Evolutionary conservation across 352 stramenopile genomes (phyloP).

Genomic region (Globisporangium canariense): DNA sequence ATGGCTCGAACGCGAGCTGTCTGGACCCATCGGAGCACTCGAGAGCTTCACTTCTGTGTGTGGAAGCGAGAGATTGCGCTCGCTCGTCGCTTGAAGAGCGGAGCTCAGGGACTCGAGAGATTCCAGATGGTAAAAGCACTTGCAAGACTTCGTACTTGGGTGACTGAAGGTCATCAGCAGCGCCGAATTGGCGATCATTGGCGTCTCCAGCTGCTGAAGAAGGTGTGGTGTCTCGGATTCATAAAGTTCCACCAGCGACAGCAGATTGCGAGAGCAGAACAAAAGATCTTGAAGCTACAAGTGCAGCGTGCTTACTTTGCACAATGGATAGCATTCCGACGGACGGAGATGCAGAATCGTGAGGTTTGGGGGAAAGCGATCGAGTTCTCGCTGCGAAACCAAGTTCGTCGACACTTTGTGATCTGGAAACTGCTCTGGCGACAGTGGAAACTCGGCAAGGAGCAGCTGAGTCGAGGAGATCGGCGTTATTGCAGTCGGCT

Average conservation of each 20-base stretch:
- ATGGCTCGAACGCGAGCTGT: conserved; percentile 10
- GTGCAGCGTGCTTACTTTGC: background rate
- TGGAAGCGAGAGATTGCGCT: conserved; percentile 4
- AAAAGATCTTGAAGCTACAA: background rate
- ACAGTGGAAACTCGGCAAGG: background rate
- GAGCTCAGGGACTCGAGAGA: background rate
- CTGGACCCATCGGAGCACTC: background rate
- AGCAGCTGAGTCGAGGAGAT: conserved; percentile 14
- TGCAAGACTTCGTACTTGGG: background rate
- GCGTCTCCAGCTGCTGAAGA: background rate
- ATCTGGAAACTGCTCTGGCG: conserved; percentile 20
- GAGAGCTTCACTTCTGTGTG: conserved; percentile 1
- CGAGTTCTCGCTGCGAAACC: conserved; percentile 7
- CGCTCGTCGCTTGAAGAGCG: background rate
- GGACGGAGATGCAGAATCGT: background rate
- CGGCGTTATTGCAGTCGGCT: conserved; percentile 17
- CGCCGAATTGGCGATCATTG: background rate
- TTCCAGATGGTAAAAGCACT: conserved; percentile 1
- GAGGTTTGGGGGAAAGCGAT: background rate
- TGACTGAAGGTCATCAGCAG: background rate
- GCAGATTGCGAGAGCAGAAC: background rate
- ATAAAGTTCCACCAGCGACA: conserved; percentile 11
- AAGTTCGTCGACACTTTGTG: conserved; percentile 15
- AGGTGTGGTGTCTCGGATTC: conserved; percentile 10
- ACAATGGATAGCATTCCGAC: background rate